Base-by-base conservation (phyloP, 23 red algal genomes). In the Chondrus crispus region DNA sequence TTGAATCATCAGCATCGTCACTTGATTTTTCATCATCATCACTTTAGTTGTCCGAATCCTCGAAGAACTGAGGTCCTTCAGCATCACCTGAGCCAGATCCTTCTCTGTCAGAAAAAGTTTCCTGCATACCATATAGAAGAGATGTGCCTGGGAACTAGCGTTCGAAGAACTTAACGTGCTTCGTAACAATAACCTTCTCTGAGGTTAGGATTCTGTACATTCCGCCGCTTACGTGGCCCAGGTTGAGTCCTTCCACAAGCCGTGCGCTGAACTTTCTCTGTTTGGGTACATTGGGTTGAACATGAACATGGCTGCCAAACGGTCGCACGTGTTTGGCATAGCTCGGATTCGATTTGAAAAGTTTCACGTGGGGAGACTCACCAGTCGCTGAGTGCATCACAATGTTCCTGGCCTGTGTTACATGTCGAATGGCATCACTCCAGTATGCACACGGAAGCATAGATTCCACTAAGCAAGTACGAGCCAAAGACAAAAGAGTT, bases 231-330 rank as follows among this genome's bases (percentile, higher is more conserved):
- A 20, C 51, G 33, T 80, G 85, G 26, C 52, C 49, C 3, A 89
- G 33, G 14, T 77, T 38, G 40, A 87, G 18, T 2, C 83, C 55
- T 43, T 49, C 2, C 2, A 30, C 20, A 13, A 73, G 33, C 33
- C 83, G 53, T 2, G 47, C 8, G 16, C 70, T 35, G 49, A 80
- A 62, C 45, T 42, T 85, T 26, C 7, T 20, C 68, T 24, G 42
- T 55, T 88, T 16, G 2, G 6, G 29, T 41, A 39, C 40, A 8
- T 62, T 42, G 2, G 16, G 36, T 8, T 43, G 55, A 16, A 85
- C n/a, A n/a, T n/a, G n/a, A n/a, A 64, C 85, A 19, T 68, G 68
- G 46, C 85, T 78, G 24, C 85, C 85, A 76, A 89, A 79, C 0
- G 40, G 18, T 7, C 49, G 57, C 39, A 89, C 47, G 50, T 89